Conservation (phyloP, 2,329 filamentous ascomycete genomes). For the Talaromyces islandicus region DNA sequence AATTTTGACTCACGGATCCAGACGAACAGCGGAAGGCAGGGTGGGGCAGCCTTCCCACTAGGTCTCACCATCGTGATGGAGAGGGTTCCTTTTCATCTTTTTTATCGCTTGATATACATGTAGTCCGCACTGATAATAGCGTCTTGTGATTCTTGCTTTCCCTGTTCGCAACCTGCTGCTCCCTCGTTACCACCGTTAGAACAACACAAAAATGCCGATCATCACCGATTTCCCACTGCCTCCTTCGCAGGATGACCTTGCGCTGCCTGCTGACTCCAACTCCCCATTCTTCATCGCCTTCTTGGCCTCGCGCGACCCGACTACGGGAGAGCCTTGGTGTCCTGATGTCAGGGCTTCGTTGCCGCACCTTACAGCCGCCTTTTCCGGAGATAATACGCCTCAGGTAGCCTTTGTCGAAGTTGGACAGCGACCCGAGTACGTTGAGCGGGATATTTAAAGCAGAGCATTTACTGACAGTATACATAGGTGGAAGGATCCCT, state of each 20-base stretch:
- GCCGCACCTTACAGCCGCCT: constrained; percentile 26
- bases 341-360: constrained; percentile 35
- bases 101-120: not conserved
- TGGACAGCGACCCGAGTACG: constrained; percentile 30
- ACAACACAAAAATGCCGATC: constrained; percentile 22
- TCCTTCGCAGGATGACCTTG: constrained; percentile 21
- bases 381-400: constrained; percentile 19
- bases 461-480: not conserved
- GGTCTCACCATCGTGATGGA: not conserved
- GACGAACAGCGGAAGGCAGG: no score
- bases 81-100: not conserved
- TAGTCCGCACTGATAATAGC: not conserved
- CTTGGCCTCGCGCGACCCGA: constrained; percentile 29
- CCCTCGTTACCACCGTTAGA: not conserved
- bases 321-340: constrained; percentile 34
- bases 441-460: not conserved
- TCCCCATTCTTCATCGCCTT: constrained; percentile 31
- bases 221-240: constrained; percentile 18
- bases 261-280: constrained; percentile 11
- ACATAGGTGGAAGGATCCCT: constrained; percentile 29
- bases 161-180: not conserved
- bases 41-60: not conserved
- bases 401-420: constrained; percentile 27
- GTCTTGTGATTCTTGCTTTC: not conserved
- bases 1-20: no score